phyloP scores from a whole-genome alignment of 345 rosid genomes.

The Hibiscus mutabilis region DNA sequence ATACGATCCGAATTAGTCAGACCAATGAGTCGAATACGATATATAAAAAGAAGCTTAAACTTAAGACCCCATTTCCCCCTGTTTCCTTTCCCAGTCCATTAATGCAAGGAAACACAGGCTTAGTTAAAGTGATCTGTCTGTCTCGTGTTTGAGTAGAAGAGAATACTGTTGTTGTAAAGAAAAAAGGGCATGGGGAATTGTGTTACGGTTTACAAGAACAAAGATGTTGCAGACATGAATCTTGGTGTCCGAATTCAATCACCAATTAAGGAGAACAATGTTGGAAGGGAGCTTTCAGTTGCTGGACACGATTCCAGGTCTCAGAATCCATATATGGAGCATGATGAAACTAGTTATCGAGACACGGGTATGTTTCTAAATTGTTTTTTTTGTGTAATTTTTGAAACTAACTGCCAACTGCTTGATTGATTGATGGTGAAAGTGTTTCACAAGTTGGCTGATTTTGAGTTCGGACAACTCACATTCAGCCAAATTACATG shows the following conservation, averaged over 20 bases:
- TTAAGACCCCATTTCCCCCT: neutral
- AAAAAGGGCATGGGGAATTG: conserved; percentile 41
- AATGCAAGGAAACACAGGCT: neutral
- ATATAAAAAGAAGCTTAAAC: too few species aligned
- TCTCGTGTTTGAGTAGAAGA: neutral
- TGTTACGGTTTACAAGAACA: conserved; percentile 22
- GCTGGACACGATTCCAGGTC: conserved; percentile 16
- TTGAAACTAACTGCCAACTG: neutral
- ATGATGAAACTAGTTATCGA: conserved; percentile 9
- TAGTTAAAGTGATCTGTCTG: neutral
- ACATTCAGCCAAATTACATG: neutral
- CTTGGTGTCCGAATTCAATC: conserved; percentile 25
- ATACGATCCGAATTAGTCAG: too few species aligned
- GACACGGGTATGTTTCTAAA: conserved; percentile 26
- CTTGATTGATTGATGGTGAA: neutral
- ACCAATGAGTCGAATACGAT: too few species aligned
- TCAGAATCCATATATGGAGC: conserved; percentile 13
- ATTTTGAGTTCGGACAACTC: neutral
- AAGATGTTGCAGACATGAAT: conserved; percentile 22
- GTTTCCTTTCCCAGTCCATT: neutral
- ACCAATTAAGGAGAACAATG: conserved; percentile 20
- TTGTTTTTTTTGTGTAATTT: neutral
- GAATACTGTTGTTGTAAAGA: neutral
- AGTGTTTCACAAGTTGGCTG: neutral
- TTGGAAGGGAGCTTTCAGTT: conserved; percentile 8